Base-by-base conservation (phyloP, 345 rosid species). In the Fremontodendron californicum region DNA sequence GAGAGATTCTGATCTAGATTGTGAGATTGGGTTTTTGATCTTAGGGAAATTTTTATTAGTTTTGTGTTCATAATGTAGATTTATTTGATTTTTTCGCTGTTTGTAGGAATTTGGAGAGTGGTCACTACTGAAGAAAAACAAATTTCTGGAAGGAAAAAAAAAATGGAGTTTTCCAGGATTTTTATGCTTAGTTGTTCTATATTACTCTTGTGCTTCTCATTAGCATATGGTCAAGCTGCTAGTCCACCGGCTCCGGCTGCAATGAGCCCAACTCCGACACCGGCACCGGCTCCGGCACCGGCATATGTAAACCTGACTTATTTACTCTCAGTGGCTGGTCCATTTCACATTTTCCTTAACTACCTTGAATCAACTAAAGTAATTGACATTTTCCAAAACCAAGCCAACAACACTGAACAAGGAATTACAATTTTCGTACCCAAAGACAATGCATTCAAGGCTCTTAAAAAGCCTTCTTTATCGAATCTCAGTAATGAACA, bases 81-180 rank as follows among this genome's bases (percentile, higher is more conserved):
- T 39, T 58, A 10, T 37, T 74, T 42, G 23, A 31, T 29, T 13
- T 61, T 61, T 45, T 45, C n/a, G 3, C 15, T 45, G 49, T 65
- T 45, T 58, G 64, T 11, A 58, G 64, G 87, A 75, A 82, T 75
- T 84, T 81, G 33, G 80, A 37, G 84, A 78, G 77, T n/a, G 25
- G 37, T 40, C 69, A 35, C 25, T 37, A 27, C 57, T 5, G 39
- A 74, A 67, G 63, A 68, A 61, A 60, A n/a, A 54, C n/a, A 66
- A 45, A 79, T 37, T 74, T 11, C 49, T 27, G 73, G 49, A 13
- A 13, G 49, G 4, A 45, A 45, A n/a, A n/a, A n/a, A n/a, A 82
- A 57, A 25, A 57, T 58, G 63, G 63, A 27, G 35, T 27, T 27
- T 58, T 58, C 63, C 63, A 27, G 33, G 63, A 58, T 25, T 58